These are phyloP conservation scores for Phaeotremella fagi DNA, from an alignment of 768 basidiomycete genomes.

Conservation along the genomic window DNA sequence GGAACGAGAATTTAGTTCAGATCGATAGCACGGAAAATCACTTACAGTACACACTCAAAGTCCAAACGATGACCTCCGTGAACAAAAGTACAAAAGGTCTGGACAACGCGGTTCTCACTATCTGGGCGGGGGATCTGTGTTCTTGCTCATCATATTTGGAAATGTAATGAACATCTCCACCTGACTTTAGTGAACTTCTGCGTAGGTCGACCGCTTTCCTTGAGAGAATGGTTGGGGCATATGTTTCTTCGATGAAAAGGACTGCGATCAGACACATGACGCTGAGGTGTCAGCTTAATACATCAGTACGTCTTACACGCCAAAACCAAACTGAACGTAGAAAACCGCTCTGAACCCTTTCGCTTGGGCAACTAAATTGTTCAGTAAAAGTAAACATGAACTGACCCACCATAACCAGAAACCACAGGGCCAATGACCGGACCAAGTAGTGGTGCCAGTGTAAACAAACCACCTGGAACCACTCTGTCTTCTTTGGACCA, in stretches of 20 bases:
- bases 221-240: slow-evolving; percentile 31
- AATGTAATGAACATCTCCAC: slow-evolving; percentile 19
- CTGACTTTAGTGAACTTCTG: slow-evolving; percentile 25
- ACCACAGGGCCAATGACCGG: slow-evolving; percentile 33
- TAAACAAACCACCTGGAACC: slow-evolving; percentile 10
- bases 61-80: slow-evolving; percentile 34
- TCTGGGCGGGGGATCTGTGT: slow-evolving; percentile 27
- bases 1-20: slow-evolving; percentile 3
- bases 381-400: neutral
- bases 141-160: slow-evolving; percentile 52
- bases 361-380: slow-evolving; percentile 1
- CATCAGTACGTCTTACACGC: slow-evolving; percentile 23
- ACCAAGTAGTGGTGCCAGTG: slow-evolving; percentile 37
- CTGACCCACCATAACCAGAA: slow-evolving; percentile 28
- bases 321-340: slow-evolving; percentile 21
- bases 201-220: slow-evolving; percentile 42
- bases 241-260: slow-evolving; percentile 32
- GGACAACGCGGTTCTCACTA: slow-evolving; percentile 23
- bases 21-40: neutral
- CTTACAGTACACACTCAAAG: slow-evolving; percentile 33
- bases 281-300: neutral
- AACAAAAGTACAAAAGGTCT: slow-evolving; percentile 32
- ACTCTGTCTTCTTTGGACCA: neutral
- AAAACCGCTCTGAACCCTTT: slow-evolving; percentile 30
- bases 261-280: slow-evolving; percentile 11